A percentile compares a stretch with the other conserved stretches of the same genome.
These are phyloP conservation scores for Aspergillus terreus DNA, from an alignment of 2,329 filamentous ascomycete species.

Conservation along the genomic window DNA sequence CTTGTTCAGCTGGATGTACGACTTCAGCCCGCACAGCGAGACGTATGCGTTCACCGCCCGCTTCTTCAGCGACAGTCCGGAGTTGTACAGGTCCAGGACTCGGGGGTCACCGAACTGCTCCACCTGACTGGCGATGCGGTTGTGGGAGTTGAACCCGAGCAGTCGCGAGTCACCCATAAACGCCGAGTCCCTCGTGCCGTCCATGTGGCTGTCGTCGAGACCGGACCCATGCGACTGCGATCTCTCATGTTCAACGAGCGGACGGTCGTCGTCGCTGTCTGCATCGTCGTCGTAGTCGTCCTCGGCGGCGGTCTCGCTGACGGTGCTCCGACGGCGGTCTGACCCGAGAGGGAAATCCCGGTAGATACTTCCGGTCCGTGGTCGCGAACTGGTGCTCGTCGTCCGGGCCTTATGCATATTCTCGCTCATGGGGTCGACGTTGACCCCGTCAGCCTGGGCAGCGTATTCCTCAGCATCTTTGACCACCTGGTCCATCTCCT, in stretches of 20 bases:
- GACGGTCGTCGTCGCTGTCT: constrained; percentile 59
- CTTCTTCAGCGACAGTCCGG: constrained; percentile 86
- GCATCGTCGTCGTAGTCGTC: constrained; percentile 45
- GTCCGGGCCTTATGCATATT: constrained; percentile 39
- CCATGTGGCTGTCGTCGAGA: constrained; percentile 25
- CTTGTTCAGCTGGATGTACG: constrained; percentile 91
- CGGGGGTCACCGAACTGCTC: constrained; percentile 75
- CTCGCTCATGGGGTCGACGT: constrained; percentile 42
- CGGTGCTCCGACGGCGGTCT: constrained; percentile 45
- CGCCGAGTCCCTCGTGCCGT: constrained; percentile 35
- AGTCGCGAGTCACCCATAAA: constrained; percentile 22
- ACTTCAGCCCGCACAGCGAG: constrained; percentile 89
- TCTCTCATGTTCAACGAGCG: constrained; percentile 12
- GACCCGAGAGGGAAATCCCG: constrained; percentile 45
- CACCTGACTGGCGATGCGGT: constrained; percentile 45
- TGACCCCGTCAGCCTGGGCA: constrained; percentile 48
- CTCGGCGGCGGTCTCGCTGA: constrained; percentile 49
- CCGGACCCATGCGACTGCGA: constrained; percentile 22
- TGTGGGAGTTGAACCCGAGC: constrained; percentile 13
- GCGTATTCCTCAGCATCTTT: constrained; percentile 69
- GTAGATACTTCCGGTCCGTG: constrained; percentile 50
- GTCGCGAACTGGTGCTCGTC: constrained; percentile 40
- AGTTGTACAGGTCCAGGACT: constrained; percentile 64
- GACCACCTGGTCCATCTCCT: constrained; percentile 74
- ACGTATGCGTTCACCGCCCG: constrained; percentile 84